Percentiles rank a stretch among this genome's conserved stretches.
Conservation (phyloP, 352 stramenopile species). For the Pythium folliculosum region DNA sequence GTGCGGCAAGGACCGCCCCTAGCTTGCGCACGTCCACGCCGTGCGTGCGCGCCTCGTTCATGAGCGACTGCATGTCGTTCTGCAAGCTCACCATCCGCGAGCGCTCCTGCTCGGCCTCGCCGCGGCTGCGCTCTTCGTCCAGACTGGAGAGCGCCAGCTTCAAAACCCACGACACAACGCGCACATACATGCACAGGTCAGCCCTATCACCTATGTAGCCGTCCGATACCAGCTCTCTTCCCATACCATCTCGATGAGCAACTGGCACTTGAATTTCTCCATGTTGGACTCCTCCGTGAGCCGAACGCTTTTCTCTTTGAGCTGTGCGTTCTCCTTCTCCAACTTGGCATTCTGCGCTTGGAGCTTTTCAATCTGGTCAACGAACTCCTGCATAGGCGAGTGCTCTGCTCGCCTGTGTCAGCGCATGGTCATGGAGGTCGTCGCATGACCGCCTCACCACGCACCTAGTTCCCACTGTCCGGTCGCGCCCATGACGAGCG, state of each 20-base stretch:
- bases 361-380: constrained; percentile 38
- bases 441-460: background rate
- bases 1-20: constrained; percentile 31
- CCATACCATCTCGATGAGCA: constrained; percentile 81
- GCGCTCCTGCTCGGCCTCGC: constrained; percentile 65
- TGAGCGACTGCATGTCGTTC: constrained; percentile 63
- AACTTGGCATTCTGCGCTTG: constrained; percentile 48
- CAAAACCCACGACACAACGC: background rate
- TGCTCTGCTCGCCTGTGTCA: constrained; percentile 43
- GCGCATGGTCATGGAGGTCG: background rate
- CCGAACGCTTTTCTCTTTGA: constrained; percentile 57
- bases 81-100: constrained; percentile 57
- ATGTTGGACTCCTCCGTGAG: constrained; percentile 84
- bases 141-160: constrained; percentile 82
- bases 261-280: constrained; percentile 88
- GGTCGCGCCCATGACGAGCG: constrained; percentile 40
- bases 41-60: constrained; percentile 67
- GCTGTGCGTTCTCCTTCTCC: constrained; percentile 60
- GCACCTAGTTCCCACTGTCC: constrained; percentile 75
- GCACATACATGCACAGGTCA: background rate
- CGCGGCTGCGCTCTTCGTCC: constrained; percentile 70
- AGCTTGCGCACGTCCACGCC: constrained; percentile 70
- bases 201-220: no score
- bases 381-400: constrained; percentile 46
- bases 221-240: no score